Percentiles rank a stretch among this genome's conserved stretches.
Conservation (phyloP, 768 basidiomycete species). For the Astraeus odoratus region DNA sequence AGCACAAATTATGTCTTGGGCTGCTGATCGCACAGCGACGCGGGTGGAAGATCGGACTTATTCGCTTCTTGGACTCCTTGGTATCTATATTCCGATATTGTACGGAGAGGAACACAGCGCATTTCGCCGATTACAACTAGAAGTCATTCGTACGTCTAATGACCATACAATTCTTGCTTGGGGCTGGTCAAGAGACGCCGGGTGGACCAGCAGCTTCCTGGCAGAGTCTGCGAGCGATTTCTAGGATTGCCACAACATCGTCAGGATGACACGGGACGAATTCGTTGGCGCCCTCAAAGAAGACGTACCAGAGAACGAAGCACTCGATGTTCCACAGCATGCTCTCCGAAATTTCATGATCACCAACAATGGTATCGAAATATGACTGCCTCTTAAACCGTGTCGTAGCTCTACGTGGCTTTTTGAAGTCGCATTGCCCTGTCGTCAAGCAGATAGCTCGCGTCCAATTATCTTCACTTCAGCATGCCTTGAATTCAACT, state of each 20-base stretch:
- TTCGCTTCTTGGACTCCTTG: too few relatives aligned
- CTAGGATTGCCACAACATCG: background rate
- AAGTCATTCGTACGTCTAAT: constrained; percentile 6
- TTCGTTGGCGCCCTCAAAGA: background rate
- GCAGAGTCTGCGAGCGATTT: background rate
- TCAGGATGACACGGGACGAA: background rate
- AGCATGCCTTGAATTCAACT: background rate
- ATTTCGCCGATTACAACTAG: constrained; percentile 11
- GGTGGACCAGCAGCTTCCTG: background rate
- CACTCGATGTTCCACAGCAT: background rate
- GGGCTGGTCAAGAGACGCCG: background rate
- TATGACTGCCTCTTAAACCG: background rate
- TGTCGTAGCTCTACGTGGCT: background rate
- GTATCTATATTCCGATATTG: too few relatives aligned
- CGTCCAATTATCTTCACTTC: background rate
- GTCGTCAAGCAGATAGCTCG: background rate
- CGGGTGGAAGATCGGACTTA: too few relatives aligned
- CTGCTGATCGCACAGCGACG: too few relatives aligned
- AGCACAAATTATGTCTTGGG: too few relatives aligned
- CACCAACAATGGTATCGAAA: background rate
- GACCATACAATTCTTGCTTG: constrained; percentile 10
- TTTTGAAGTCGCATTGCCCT: background rate
- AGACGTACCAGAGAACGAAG: background rate
- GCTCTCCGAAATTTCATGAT: background rate
- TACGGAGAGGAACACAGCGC: constrained; percentile 10